Evolutionary conservation across 164 flowering plant species (phyloP).

Genomic region (Annona squamosa): DNA sequence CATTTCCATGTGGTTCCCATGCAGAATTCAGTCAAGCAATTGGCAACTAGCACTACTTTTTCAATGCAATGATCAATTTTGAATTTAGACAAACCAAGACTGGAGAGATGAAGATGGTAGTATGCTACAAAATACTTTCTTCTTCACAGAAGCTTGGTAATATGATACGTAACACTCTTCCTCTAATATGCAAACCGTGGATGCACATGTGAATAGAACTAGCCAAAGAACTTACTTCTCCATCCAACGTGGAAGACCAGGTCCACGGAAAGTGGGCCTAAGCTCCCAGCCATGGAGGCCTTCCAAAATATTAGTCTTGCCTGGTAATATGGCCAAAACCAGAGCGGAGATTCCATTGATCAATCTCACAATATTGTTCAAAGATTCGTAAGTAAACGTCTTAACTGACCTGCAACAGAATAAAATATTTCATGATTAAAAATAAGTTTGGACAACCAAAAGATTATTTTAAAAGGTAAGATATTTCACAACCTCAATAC

Average conservation of each 20-base stretch:
- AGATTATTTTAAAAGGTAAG: not conserved
- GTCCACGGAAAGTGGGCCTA: slow-evolving; percentile 83
- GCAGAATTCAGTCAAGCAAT: too few relatives aligned
- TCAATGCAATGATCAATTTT: too few relatives aligned
- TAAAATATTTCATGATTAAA: not conserved
- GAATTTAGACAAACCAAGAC: too few relatives aligned
- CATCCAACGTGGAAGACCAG: slow-evolving; percentile 97
- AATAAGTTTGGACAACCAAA: not conserved
- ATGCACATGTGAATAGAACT: too few relatives aligned
- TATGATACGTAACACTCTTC: too few relatives aligned
- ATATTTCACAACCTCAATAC: not conserved
- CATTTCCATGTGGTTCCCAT: too few relatives aligned
- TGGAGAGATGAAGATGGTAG: too few relatives aligned
- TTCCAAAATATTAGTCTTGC: slow-evolving; percentile 77
- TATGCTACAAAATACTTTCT: too few relatives aligned
- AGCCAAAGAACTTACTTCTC: slow-evolving; percentile 56
- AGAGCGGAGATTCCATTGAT: slow-evolving; percentile 91
- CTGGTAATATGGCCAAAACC: slow-evolving; percentile 71
- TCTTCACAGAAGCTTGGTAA: too few relatives aligned
- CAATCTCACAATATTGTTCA: slow-evolving; percentile 78
- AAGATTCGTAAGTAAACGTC: slow-evolving; percentile 80
- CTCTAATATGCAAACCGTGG: too few relatives aligned
- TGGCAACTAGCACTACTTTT: too few relatives aligned
- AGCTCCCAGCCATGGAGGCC: slow-evolving; percentile 99
- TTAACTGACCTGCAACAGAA: slow-evolving; percentile 74